Evolutionary conservation across 176 grass and related monocot genomes (phyloP), one percentile per base, ranked within the genome.

Genomic region (Eleusine coracana): DNA sequence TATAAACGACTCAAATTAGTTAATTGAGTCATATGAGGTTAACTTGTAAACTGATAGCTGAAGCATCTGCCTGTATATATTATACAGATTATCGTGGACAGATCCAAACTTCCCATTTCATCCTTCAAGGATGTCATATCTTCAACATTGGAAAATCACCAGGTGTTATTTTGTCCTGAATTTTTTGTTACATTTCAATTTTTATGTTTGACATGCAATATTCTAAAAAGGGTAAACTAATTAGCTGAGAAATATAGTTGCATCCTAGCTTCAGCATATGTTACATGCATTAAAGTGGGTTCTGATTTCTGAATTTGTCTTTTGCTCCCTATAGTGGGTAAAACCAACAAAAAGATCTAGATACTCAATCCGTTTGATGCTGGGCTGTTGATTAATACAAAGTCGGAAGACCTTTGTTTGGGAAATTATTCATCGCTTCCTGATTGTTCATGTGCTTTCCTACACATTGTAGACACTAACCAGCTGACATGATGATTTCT

Each of bases 51-150:
- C 17, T 77, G 36, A 68, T 66, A 48, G 58, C 75, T 83, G 49
- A 89, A 83, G 29, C 38, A 78, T 79, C 69, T 82, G 76, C 79
- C 41, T 91, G 9, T 89, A 52, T 86, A 62, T 87, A 93, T 7
- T 89, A 60, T 88, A 56, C 87, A 98, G 96, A 87, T 95, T 52
- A 27, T 75, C 41, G 89, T 93, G 93, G 73, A 79, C 50, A 95
- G 89, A 88, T 87, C 92, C 74, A 98, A 95, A 82, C 92, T 98
- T 83, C 96, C 96, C 42, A 98, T 98, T 88, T 74, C 91, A 60
- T 93, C 96, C 18, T 98, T 88, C 76, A 93, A 92, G 82, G 91
- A 93, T 83, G 34, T 42, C 73, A 96, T 98, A 64, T 85, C 85
- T 90, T 96, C 91, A 60, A 93, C 89, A 25, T 81, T 98, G 81